Base-by-base conservation (phyloP, 2,329 filamentous ascomycete genomes). In the Capronia coronata region DNA sequence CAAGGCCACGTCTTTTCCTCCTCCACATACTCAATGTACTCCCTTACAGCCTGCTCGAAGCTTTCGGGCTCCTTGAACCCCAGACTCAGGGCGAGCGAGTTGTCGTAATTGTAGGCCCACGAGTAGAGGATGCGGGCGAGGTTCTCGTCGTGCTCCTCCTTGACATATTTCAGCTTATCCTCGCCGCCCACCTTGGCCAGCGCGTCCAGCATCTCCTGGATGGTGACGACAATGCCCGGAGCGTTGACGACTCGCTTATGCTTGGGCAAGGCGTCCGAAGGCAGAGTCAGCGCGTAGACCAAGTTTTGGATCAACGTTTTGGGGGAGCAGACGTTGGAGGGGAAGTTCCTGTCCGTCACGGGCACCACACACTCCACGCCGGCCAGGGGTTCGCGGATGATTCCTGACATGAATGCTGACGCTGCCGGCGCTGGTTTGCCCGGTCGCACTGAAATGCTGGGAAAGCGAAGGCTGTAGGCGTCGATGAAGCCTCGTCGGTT, bases 391-490 rank as follows among this genome's bases (percentile, higher is more conserved):
- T 84, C 80, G 18, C 80, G 72, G 46, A 83, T 79, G 64, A 84
- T 82, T 10, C 80, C 80, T 0, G 75, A 80, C 8, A 82, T 68
- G 59, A 83, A 84, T 0, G 77, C 79, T 1, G 76, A 79, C n/a
- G 80, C 80, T 0, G 80, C 80, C 1, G 74, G 75, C 3, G 78
- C 78, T 0, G 80, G 80, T 14, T 69, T 70, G 1, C 80, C 80
- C 0, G 80, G 78, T 0, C 80, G 73, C 18, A 84, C 79, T 1
- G 75, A 75, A 14, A 84, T 74, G 0, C 79, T 82, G 0, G 80
- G 80, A 43, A 84, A 77, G 0, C 80, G 76, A 42, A 80, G 71
- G 2, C 71, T 70, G 43, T 80, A 75, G 6, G 75, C 80, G 49
- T 79, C 76, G 49, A 83, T 73, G 48, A 76, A 74, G 0, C 77